A percentile compares a stretch with the other conserved stretches of the same genome.
These are phyloP conservation scores for Diplocarpon mali DNA, from an alignment of 2,329 filamentous ascomycete species.

Conservation along the genomic window DNA sequence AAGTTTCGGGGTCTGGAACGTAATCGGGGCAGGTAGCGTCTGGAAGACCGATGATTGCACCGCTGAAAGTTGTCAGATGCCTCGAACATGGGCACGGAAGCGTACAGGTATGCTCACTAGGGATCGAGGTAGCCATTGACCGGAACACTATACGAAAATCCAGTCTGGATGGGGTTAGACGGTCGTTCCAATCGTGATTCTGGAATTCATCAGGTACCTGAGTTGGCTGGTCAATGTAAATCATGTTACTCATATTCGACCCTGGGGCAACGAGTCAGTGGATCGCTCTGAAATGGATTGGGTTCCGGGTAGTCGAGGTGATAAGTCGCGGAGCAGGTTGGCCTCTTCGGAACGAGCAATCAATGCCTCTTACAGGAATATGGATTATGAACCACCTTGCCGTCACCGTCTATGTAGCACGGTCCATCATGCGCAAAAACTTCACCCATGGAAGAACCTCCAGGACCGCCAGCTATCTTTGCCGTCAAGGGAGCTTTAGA, in stretches of 20 bases:
- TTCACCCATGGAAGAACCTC: slow-evolving; percentile 50
- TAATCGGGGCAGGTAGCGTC: slow-evolving; percentile 40
- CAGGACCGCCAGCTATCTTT: slow-evolving; percentile 58
- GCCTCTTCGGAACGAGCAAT: too few relatives aligned
- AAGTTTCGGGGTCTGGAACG: slow-evolving; percentile 31
- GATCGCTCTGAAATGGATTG: too few relatives aligned
- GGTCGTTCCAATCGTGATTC: background rate
- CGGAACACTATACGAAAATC: slow-evolving; percentile 30
- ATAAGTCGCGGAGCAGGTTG: too few relatives aligned
- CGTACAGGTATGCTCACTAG: slow-evolving; percentile 7
- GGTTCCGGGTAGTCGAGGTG: too few relatives aligned
- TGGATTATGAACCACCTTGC: slow-evolving; percentile 29
- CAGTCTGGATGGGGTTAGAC: slow-evolving; percentile 11
- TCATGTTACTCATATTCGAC: slow-evolving; percentile 46
- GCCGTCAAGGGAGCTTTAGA: slow-evolving; percentile 40
- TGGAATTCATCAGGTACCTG: slow-evolving; percentile 10
- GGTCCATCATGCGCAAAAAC: slow-evolving; percentile 49
- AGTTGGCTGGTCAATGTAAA: slow-evolving; percentile 27
- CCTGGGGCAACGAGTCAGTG: too few relatives aligned
- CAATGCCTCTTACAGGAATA: slow-evolving; percentile 39
- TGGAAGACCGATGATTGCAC: slow-evolving; percentile 33
- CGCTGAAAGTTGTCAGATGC: slow-evolving; percentile 8
- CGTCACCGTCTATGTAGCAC: slow-evolving; percentile 31
- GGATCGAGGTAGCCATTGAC: slow-evolving; percentile 18
- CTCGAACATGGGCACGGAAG: background rate